Base-by-base conservation (phyloP, 2,329 filamentous ascomycete species). In the Alternaria alternata region DNA sequence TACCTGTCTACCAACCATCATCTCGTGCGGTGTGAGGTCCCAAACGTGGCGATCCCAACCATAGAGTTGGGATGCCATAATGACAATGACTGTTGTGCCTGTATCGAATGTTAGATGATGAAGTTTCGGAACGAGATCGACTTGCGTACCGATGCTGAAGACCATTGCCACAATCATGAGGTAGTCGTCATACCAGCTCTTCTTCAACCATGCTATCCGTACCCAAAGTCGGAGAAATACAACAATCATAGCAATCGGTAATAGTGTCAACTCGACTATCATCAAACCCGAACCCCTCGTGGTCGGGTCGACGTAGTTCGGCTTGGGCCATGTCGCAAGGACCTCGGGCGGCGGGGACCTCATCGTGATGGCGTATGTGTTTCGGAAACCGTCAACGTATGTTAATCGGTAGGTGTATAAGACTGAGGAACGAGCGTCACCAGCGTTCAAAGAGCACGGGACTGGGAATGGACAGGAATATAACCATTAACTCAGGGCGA, bases 231-330 rank as follows among this genome's bases (percentile, higher is more conserved):
- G 64, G 18, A 78, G 66, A 39, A 71, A 66, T 20, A 79, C 75
- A 24, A 74, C 74, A 11, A 76, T 68, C 58, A 78, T 71, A 24
- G 77, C 77, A 48, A 78, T 66, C 8, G 77, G 75, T 20, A 78
- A 63, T 42, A 79, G 59, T 18, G 75, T 77, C 53, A 78, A 59
- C 43, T 79, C 77, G 20, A 78, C 69, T n/a, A 82, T 77, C 63
- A 83, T 74, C 16, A 83, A 67, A 6, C 73, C 77, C 18, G 78
- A 70, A 14, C 81, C 81, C 61, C 79, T 72, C 2, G 78, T 81
- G 22, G 72, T 66, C 1, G 81, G 81, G 57, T 83, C 61, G 47
- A 74, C 70, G 59, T 82, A 82, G 70, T 83, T 80, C 1, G 81
- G 79, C 43, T 67, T 73, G 3, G 81, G 81, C 76, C 78, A 83